Evolutionary conservation across 352 stramenopile species (phyloP), one percentile per base, ranked within the genome.

Genomic region (Phytophthora citrophthora): DNA sequence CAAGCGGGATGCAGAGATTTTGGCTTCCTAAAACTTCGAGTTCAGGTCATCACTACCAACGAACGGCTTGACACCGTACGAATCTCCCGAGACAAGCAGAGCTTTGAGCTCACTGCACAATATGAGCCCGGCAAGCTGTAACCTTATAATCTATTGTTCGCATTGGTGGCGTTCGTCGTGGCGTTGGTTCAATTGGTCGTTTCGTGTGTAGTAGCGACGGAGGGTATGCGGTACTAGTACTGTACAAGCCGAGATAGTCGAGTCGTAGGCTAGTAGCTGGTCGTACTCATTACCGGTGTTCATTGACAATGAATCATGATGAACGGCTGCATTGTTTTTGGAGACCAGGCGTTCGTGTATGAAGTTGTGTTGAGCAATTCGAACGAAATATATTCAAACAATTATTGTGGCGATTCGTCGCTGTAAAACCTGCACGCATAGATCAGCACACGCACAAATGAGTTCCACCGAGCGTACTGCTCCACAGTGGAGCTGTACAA

Each of bases 131-230:
- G 60, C 49, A 54, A 66, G 41, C 31, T 66, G 58, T 66, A 66
- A 66, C 49, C 58, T 54, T 61, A 18, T 60, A 54, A 66, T 66
- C 53, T 66, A 66, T 66, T 61, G 49, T 43, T 59, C 49, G 50
- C 29, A 38, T 27, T 40, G 29, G 26, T 31, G 15, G 29, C 39
- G 52, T 46, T 36, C 32, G 20, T 16, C n/a, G n/a, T 39, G 29
- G 0, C 9, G 8, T 32, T 34, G 29, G 29, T 34, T 34, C 29
- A 46, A 27, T 18, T 44, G 58, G 20, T 44, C 11, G 3, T 44
- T 60, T 34, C 10, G 26, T 41, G 39, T 18, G 11, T 29, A 15
- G 50, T 59, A 41, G 12, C 31, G 34, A 46, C 23, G 50, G 24
- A 34, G 9, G 29, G 26, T 32, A 26, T 18, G 16, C 18, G 6